Evolutionary conservation across 2,329 filamentous ascomycete species (phyloP).

Genomic region (Phoma herbarum): DNA sequence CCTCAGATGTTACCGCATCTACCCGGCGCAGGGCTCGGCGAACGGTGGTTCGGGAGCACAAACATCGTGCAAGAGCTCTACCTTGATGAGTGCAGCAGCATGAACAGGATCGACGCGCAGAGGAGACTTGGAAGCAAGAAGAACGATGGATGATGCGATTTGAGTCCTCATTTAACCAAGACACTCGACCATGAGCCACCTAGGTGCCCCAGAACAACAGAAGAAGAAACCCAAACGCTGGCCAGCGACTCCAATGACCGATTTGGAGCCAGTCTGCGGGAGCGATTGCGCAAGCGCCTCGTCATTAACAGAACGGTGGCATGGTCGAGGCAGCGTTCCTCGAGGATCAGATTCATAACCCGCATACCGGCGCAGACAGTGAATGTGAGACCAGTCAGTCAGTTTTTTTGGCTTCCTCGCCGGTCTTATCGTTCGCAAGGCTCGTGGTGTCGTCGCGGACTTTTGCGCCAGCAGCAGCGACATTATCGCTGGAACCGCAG

Average conservation of each 20-base stretch:
- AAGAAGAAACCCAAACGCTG: neutral
- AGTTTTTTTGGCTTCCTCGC: neutral
- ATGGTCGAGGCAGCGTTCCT: neutral
- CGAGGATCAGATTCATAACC: neutral
- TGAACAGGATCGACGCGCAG: slow-evolving; percentile 39
- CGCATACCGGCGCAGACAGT: neutral
- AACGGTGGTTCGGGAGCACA: slow-evolving; percentile 42
- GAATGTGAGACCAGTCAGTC: neutral
- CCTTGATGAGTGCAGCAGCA: slow-evolving; percentile 46
- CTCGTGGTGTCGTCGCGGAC: neutral
- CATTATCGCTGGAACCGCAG: slow-evolving; percentile 2
- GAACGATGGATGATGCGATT: neutral
- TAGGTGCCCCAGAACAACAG: neutral
- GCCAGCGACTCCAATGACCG: neutral
- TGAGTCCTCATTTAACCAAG: neutral
- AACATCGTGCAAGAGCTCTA: slow-evolving; percentile 43
- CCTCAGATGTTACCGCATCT: slow-evolving; percentile 34
- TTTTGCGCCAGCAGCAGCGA: neutral
- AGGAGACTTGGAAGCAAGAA: neutral
- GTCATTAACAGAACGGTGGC: neutral
- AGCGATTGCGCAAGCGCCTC: neutral
- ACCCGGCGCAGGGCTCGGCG: slow-evolving; percentile 42
- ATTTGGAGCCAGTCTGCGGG: too few relatives aligned
- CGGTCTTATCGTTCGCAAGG: neutral
- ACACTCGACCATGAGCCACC: neutral